A percentile compares a stretch with the other conserved stretches of the same genome.
Evolutionary conservation across 345 rosid genomes (phyloP).

Genomic region (Sonneratia alba): DNA sequence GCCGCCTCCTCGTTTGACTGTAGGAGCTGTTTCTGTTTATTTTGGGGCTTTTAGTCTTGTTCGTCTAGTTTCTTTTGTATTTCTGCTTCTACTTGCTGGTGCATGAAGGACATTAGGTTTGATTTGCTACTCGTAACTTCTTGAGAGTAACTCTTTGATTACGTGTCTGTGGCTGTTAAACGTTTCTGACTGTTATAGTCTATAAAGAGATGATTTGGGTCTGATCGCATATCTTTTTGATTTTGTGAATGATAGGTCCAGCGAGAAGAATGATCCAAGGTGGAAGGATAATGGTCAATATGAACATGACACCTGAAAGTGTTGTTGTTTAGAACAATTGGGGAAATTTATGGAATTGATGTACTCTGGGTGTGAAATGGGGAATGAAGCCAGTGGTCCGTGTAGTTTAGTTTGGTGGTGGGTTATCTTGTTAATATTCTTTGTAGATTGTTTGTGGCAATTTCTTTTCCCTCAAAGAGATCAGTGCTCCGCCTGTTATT

Average conservation of each 20-base stretch:
- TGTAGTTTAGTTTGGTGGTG: slow-evolving; percentile 1
- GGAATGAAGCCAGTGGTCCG: slow-evolving; percentile 8
- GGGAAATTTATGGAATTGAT: neutral
- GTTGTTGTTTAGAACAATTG: neutral
- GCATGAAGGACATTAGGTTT: neutral
- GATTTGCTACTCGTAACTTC: too few relatives aligned
- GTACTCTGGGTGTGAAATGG: neutral
- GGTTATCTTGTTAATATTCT: slow-evolving; percentile 1
- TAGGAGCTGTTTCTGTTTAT: neutral
- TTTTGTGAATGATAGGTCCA: neutral
- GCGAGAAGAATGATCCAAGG: neutral
- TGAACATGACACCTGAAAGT: neutral
- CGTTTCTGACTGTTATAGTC: neutral
- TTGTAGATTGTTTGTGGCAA: neutral
- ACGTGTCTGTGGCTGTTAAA: too few relatives aligned
- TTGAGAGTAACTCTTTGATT: too few relatives aligned
- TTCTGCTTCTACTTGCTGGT: neutral
- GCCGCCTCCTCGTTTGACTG: too few relatives aligned
- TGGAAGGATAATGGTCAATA: neutral
- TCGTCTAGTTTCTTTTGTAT: neutral
- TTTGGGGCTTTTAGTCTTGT: neutral
- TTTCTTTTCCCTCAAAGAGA: neutral
- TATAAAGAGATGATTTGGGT: neutral
- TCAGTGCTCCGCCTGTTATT: neutral
- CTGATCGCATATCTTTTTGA: neutral